These are phyloP conservation scores for Pichia eremophila DNA, from an alignment of 805 yeast genomes.

Conservation along the genomic window DNA sequence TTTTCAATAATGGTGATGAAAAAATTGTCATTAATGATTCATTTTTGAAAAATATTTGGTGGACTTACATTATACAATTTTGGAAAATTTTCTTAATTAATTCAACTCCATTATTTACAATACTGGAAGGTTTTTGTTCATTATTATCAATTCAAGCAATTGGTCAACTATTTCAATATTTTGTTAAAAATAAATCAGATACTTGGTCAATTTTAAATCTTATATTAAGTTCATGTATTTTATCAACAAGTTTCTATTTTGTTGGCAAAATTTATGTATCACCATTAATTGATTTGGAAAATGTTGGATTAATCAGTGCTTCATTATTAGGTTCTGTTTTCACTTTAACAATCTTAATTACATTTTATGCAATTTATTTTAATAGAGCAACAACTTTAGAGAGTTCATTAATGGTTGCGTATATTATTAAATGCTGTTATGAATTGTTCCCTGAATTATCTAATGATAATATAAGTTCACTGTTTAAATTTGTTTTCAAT, in stretches of 20 bases:
- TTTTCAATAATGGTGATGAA: conserved; percentile 30
- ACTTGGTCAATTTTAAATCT: conserved; percentile 71
- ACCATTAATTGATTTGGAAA: conserved; percentile 45
- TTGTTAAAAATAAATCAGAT: conserved; percentile 55
- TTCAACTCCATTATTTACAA: conserved; percentile 82
- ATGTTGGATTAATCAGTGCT: conserved; percentile 64
- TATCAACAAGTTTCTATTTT: conserved; percentile 70
- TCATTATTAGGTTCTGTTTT: conserved; percentile 79
- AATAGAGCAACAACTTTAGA: conserved; percentile 87
- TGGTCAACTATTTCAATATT: conserved; percentile 73
- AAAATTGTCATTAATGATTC: background rate
- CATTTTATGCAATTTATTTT: conserved; percentile 75
- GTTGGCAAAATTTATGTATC: conserved; percentile 75
- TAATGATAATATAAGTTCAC: conserved; percentile 28
- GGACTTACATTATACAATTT: conserved; percentile 37
- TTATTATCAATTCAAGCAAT: conserved; percentile 85
- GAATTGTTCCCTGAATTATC: conserved; percentile 87
- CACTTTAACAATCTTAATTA: conserved; percentile 64
- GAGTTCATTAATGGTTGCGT: conserved; percentile 75
- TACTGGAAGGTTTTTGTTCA: conserved; percentile 89
- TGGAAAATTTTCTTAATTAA: conserved; percentile 71
- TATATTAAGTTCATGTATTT: conserved; percentile 60
- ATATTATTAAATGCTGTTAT: conserved; percentile 86
- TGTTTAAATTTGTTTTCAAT: conserved; percentile 27
- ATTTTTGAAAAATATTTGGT: conserved; percentile 21